Base-by-base conservation (phyloP, 1,284 basidiomycete genomes). In the Trametes sp. region DNA sequence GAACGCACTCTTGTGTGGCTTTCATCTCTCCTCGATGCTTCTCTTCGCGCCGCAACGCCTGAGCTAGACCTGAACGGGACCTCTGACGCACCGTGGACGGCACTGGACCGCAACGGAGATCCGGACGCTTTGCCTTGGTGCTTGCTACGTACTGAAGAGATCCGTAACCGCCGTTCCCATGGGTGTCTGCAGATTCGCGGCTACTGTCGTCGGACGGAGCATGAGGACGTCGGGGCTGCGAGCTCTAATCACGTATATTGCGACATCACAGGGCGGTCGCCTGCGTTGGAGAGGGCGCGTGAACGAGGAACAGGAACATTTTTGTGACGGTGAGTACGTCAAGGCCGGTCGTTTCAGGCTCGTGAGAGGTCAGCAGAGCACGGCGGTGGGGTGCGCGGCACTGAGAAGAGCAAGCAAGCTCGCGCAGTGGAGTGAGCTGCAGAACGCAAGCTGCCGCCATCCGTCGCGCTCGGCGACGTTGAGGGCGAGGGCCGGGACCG, bases 341-440 rank as follows among this genome's bases (percentile, higher is more conserved):
- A 59, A 59, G 57, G 26, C 23, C 11, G 23, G 16, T 24, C 14
- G 44, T 38, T 41, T 59, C 26, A 21, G 35, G 51, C n/a, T 16
- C 58, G 58, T 59, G 58, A 49, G 58, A 54, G 51, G 58, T 53
- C 58, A 54, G 58, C 42, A 38, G 58, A 41, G 45, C 44, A 36
- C 21, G 28, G 53, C 35, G 19, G 42, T 49, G 51, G n/a, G 23
- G 41, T 21, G 14, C 19, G 21, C 24, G 11, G 51, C 24, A 7
- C 14, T 21, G 45, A 46, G 48, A 35, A 21, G 46, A n/a, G 26
- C 23, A 21, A 24, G 28, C 36, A 29, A 29, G n/a, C 35, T 41
- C 14, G 19, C 19, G 19, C 7, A 29, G 24, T 50, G 38, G 35
- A 46, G 41, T 31, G 49, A 14, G 14, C 28, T n/a, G 26, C 21